Evolutionary conservation across 2,329 filamentous ascomycete species (phyloP).

Genomic region (Penicillium palitans): DNA sequence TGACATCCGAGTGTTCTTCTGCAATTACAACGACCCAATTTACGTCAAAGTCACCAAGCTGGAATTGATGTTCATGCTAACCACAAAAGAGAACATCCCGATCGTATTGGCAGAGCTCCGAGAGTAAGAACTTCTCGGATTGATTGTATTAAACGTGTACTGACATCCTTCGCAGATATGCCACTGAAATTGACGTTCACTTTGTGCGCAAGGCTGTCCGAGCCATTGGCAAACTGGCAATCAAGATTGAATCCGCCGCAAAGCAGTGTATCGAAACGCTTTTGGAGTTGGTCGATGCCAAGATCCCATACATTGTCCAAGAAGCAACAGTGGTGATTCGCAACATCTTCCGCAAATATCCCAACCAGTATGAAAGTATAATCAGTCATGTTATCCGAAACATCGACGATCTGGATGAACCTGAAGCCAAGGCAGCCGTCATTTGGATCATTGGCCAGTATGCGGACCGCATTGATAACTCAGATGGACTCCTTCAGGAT

Average conservation of each 20-base stretch:
- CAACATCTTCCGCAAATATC: slow-evolving; percentile 99
- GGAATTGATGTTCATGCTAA: slow-evolving; percentile 98
- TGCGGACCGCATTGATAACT: slow-evolving; percentile 95
- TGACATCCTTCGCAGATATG: slow-evolving; percentile 57
- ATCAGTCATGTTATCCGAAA: slow-evolving; percentile 95
- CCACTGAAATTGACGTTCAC: slow-evolving; percentile 97
- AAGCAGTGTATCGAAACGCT: slow-evolving; percentile 88
- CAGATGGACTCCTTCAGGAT: slow-evolving; percentile 88
- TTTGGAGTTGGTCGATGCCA: slow-evolving; percentile 92
- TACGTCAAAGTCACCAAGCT: slow-evolving; percentile 99
- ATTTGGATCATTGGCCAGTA: slow-evolving; percentile 99
- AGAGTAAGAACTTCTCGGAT: slow-evolving; percentile 59
- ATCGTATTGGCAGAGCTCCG: slow-evolving; percentile 91
- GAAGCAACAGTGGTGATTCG: slow-evolving; percentile 98
- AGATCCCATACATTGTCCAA: slow-evolving; percentile 97
- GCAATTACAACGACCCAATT: slow-evolving; percentile 99
- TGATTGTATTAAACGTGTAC: background rate
- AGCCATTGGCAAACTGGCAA: slow-evolving; percentile 95
- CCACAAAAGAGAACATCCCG: slow-evolving; percentile 90
- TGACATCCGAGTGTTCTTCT: slow-evolving; percentile 98
- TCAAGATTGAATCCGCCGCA: slow-evolving; percentile 96
- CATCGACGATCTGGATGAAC: slow-evolving; percentile 92
- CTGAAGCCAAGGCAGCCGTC: slow-evolving; percentile 97
- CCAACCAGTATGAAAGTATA: slow-evolving; percentile 97
- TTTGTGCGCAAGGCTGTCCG: slow-evolving; percentile 97